Evolutionary conservation across 2,329 filamentous ascomycete species (phyloP), one percentile per base, ranked within the genome.

Genomic region (Thielaviopsis euricoi): DNA sequence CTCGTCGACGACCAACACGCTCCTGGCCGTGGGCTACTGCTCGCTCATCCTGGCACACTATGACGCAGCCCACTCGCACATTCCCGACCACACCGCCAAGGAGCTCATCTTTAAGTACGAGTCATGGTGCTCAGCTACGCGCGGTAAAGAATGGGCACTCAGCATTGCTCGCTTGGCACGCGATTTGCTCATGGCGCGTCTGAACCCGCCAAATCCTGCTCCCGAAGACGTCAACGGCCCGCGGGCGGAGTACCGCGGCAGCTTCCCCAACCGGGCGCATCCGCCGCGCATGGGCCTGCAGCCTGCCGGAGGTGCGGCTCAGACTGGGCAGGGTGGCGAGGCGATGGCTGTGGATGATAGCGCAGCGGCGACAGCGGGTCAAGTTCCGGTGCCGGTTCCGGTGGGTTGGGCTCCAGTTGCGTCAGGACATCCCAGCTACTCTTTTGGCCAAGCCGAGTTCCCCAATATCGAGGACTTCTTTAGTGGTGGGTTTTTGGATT

Each of bases 381-480:
- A 43, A 52, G 52, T 52, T 23, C 52, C 43, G 26, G 29, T 23
- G 17, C 43, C 40, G 22, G 46, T 56, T n/a, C 46, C 43, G 17
- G 43, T 37, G 12, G 46, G 55, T 15, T 57, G 55, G 55, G 29
- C 19, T 10, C 26, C 55, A 12, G 40, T 49, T 55, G 53, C 53
- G 13, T 10, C 53, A 26, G 37, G 37, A 3, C 53, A 55, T 46
- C 12, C 58, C 13, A 17, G 12, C 37, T 50, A 40, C 15, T 37
- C 17, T 4, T 55, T 57, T 9, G 40, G 29, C 23, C 23, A 49
- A 33, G 52, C 49, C 6, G 58, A 60, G 1, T 60, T 60, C 29
- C 58, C 58, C n/a, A 60, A 60, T 50, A 57, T 60, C 29, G 58
- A 60, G 19, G 58, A 60, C 22, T 60, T 60, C 13, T 60, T 60